Evolutionary conservation across 306 rosid genomes (phyloP), one percentile per base, ranked within the genome.

Genomic region (Dicorynia guianensis): DNA sequence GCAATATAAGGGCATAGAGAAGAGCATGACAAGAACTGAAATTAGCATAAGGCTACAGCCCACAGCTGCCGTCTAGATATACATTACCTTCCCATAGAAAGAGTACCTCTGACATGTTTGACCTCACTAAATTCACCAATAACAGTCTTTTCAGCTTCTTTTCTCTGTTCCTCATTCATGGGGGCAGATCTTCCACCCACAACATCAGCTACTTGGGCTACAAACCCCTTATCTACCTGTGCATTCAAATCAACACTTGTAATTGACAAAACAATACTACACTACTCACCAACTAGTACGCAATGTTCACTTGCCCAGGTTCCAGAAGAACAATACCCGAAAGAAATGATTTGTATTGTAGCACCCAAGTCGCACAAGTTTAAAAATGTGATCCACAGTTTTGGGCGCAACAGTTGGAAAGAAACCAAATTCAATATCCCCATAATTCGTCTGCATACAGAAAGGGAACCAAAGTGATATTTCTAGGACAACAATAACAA

Each of bases 191-290:
- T 92, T 50, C 93, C 97, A 38, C 69, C 49, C 46, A 3, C 49
- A 74, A 95, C 97, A 77, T 92, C 97, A 3, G 97, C 99, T 69
- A 95, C 97, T 81, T 95, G 99, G 58, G 99, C 99, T 5, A 95
- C 99, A 76, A 95, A 95, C 18, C 99, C 99, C 84, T 82, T 95
- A 33, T 95, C 99, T 62, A 95, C 92, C 97, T 92, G 72, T 4
- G 4, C 74, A 85, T 69, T 62, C 75, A 78, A 83, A 56, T 38
- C 44, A 69, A 67, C 71, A 76, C 54, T 61, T 18, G 35, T 74
- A 74, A 81, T 40, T 36, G 52, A 71, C 76, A 76, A 72, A 15
- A 69, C 44, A 48, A 53, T 60, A 68, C 40, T 8, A 66, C 48
- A 67, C 48, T 6, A 4, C 59, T 14, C n/a, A 33, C 67, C 62